These are phyloP conservation scores for Globisporangium ultimum DNA, from an alignment of 352 stramenopile genomes.

Conservation along the genomic window DNA sequence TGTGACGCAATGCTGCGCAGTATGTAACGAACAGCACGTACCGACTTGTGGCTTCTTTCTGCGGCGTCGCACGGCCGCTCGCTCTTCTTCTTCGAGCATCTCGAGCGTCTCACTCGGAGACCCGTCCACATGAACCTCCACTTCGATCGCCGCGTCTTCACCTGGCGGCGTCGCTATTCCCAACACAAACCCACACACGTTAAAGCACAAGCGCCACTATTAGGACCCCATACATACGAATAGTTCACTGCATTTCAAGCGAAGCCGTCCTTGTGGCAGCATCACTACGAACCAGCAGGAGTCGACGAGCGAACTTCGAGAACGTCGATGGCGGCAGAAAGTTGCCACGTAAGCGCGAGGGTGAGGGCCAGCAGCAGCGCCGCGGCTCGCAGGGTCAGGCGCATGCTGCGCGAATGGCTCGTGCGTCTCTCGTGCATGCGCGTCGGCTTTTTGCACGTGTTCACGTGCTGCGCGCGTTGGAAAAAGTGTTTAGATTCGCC, in stretches of 20 bases:
- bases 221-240: too few relatives aligned
- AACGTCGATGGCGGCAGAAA: neutral
- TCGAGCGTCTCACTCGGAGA: constrained; percentile 12
- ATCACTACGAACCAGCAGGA: neutral
- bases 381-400: neutral
- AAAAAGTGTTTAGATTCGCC: too few relatives aligned
- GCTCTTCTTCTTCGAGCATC: constrained; percentile 20
- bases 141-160: neutral
- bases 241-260: too few relatives aligned
- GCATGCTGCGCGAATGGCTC: neutral
- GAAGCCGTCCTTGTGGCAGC: neutral
- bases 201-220: neutral
- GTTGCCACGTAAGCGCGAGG: neutral
- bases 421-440: neutral
- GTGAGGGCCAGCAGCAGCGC: neutral
- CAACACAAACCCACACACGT: neutral
- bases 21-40: neutral
- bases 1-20: neutral
- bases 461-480: too few relatives aligned
- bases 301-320: neutral
- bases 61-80: constrained; percentile 5
- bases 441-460: too few relatives aligned
- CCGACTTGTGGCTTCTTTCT: constrained; percentile 15
- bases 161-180: too few relatives aligned
- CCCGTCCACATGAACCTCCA: constrained; percentile 8